A percentile compares a stretch with the other conserved stretches of the same genome.
Evolutionary conservation across 495 filamentous ascomycete genomes (phyloP).

Genomic region (Penicillium paxilli): DNA sequence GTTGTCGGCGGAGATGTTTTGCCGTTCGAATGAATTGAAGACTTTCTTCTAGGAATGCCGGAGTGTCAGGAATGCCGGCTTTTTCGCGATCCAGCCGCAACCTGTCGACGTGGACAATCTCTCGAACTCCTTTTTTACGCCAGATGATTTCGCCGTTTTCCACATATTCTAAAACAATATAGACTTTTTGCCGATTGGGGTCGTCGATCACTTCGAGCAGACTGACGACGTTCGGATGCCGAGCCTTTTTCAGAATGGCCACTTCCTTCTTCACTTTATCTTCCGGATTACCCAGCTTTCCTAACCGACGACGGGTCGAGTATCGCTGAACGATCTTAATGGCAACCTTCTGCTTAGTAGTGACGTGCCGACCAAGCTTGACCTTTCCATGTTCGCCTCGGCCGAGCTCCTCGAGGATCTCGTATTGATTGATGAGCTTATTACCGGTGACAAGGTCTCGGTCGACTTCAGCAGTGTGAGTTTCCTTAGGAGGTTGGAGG

Average conservation of each 20-base stretch:
- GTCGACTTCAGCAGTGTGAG: constrained; percentile 86
- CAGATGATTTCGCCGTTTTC: constrained; percentile 91
- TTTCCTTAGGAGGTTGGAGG: constrained; percentile 66
- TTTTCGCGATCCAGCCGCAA: constrained; percentile 72
- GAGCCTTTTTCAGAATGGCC: constrained; percentile 95
- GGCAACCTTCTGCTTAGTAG: constrained; percentile 79
- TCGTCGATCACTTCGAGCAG: constrained; percentile 97
- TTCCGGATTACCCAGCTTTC: constrained; percentile 70
- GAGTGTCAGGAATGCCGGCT: constrained; percentile 55
- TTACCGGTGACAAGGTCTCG: constrained; percentile 83
- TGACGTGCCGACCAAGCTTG: constrained; percentile 80
- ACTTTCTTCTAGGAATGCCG: constrained; percentile 57
- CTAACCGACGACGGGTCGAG: constrained; percentile 88
- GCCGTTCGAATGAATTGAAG: constrained; percentile 59
- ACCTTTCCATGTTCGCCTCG: constrained; percentile 97
- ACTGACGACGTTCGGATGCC: constrained; percentile 92
- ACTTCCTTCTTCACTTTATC: constrained; percentile 97
- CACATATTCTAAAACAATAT: constrained; percentile 94
- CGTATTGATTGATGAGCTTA: constrained; percentile 96
- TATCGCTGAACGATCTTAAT: constrained; percentile 99
- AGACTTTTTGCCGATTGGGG: constrained; percentile 92
- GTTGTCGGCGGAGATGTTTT: constrained; percentile 54
- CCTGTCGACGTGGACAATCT: constrained; percentile 80
- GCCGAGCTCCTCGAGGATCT: constrained; percentile 93
- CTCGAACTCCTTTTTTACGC: constrained; percentile 78